A percentile compares a stretch with the other conserved stretches of the same genome.
These are phyloP conservation scores for Hyphopichia pseudoburtonii DNA, from an alignment of 1,139 yeast species.

Conservation along the genomic window DNA sequence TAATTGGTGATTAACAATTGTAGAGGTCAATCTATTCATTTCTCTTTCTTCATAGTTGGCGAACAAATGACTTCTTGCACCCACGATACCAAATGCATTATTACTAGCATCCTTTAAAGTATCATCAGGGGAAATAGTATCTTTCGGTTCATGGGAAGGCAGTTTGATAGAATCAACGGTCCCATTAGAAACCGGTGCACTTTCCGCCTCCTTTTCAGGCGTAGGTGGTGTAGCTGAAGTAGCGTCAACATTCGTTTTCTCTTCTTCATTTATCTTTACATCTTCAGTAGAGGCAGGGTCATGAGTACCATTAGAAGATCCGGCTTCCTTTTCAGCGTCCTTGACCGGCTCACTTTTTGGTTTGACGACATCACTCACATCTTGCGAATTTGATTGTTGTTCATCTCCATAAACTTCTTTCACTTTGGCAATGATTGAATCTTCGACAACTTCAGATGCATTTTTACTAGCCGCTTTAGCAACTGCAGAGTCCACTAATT, in stretches of 20 bases:
- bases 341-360: slow-evolving; percentile 2
- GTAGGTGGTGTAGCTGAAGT: too few species aligned
- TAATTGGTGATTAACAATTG: slow-evolving; percentile 69
- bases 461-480: slow-evolving; percentile 79
- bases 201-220: too few species aligned
- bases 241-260: background rate
- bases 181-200: background rate
- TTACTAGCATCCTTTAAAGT: slow-evolving; percentile 49
- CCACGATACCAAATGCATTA: slow-evolving; percentile 64
- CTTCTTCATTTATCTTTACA: background rate
- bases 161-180: background rate
- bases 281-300: background rate
- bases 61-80: slow-evolving; percentile 81
- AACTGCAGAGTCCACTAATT: slow-evolving; percentile 81
- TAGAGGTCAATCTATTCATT: slow-evolving; percentile 57
- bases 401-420: slow-evolving; percentile 18
- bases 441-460: slow-evolving; percentile 61
- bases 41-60: slow-evolving; percentile 83
- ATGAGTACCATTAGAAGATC: slow-evolving; percentile 1
- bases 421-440: slow-evolving; percentile 40
- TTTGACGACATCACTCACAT: background rate
- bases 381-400: slow-evolving; percentile 2
- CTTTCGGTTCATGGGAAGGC: background rate
- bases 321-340: slow-evolving; percentile 2
- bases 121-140: slow-evolving; percentile 9